These are phyloP conservation scores for Elsinoe australis DNA, from an alignment of 2,329 filamentous ascomycete species.

Conservation along the genomic window DNA sequence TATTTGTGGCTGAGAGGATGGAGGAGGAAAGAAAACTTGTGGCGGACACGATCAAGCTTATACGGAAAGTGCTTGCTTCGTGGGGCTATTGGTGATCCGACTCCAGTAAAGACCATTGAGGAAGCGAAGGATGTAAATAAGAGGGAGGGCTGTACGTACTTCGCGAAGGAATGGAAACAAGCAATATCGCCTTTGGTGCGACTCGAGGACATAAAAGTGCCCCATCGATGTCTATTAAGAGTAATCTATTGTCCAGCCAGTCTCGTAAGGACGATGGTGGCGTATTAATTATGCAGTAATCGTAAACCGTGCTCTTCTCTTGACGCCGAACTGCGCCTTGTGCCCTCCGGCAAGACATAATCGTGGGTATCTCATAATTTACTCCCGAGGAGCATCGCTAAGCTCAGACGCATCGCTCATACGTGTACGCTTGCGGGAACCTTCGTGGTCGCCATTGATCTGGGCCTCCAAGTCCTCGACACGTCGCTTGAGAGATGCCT, in stretches of 20 bases:
- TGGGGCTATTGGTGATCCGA: slow-evolving; percentile 24
- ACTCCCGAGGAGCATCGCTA: slow-evolving; percentile 6
- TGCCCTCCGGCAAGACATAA: neutral
- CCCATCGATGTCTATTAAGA: too few relatives aligned
- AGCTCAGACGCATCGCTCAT: slow-evolving; percentile 19
- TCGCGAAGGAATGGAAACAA: too few relatives aligned
- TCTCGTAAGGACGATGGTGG: too few relatives aligned
- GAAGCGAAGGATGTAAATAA: too few relatives aligned
- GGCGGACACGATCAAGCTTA: slow-evolving; percentile 22
- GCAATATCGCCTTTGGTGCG: too few relatives aligned
- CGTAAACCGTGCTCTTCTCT: slow-evolving; percentile 10
- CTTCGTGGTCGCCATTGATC: slow-evolving; percentile 13
- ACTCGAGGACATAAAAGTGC: too few relatives aligned
- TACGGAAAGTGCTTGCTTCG: slow-evolving; percentile 21
- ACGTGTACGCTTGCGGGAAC: slow-evolving; percentile 18
- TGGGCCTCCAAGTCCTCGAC: slow-evolving; percentile 63
- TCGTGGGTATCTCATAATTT: neutral
- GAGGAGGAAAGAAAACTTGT: slow-evolving; percentile 24
- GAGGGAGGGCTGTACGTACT: too few relatives aligned
- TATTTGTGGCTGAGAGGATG: slow-evolving; percentile 29
- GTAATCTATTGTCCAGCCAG: too few relatives aligned
- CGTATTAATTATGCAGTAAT: slow-evolving; percentile 2
- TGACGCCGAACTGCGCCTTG: slow-evolving; percentile 3
- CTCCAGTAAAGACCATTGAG: too few relatives aligned
- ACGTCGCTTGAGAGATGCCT: slow-evolving; percentile 72